Evolutionary conservation across 805 yeast species (phyloP), one percentile per base, ranked within the genome.

Genomic region (Candida awuae): DNA sequence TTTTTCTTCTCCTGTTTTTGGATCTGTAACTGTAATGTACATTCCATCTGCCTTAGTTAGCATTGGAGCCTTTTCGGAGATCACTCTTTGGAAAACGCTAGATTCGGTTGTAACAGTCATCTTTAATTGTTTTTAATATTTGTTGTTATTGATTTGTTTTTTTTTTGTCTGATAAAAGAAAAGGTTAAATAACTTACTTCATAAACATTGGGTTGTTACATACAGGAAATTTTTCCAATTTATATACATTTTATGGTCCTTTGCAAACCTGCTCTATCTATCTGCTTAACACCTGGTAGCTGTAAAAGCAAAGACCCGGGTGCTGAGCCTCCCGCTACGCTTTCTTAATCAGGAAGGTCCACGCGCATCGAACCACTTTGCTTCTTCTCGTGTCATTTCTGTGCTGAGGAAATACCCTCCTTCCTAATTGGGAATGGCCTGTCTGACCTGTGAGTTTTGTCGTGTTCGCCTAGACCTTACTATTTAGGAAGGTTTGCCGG

Each of bases 1-100:
- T 12, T 42, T 50, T 32, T 53, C 49, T 30, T 59, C 58, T 33
- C 64, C 66, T 16, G 70, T 67, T 26, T 58, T 52, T 21, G 68
- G 67, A 41, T 68, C 71, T 43, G 62, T 65, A 18, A 45, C 29
- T 9, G 53, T 49, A 8, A 50, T 41, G 23, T 49, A 38, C 36
- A 49, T 38, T 19, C 54, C 54, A 30, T 49, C 46, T 4, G 53
- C 54, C 18, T 41, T 45, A 18, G 35, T 41, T 26, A 50, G 34
- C 33, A 51, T 39, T 38, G 53, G 51, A 6, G 53, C 35, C 8
- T 41, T 41, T 20, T 46, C 50, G 8, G 53, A 50, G 26, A 51
- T 44, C 18, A 40, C 36, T 41, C 45, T 51, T 39, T 51, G 54
- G 38, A 48, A 51, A 34, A 51, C 45, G 28, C 37, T 26, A 2